Conservation (phyloP, 352 stramenopile species). For the Bremia lactucae region DNA sequence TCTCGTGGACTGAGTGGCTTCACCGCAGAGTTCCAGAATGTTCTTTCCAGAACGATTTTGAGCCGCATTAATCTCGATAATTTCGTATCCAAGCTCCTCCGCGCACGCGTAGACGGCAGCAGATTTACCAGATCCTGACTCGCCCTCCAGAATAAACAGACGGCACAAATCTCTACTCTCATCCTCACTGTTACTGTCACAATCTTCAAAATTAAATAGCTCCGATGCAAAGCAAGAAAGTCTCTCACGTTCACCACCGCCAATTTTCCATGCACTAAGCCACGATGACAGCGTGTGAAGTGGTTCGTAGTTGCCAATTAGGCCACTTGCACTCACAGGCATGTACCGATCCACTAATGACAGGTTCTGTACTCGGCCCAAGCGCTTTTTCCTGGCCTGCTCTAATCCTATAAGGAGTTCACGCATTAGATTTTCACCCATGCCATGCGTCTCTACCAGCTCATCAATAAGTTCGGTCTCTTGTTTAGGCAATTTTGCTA, state of each 20-base stretch:
- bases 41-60: conserved; percentile 61
- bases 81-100: conserved; percentile 68
- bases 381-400: conserved; percentile 30
- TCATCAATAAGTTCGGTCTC: conserved; percentile 39
- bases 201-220: conserved; percentile 53
- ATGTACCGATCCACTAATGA: conserved; percentile 58
- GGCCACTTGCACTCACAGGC: conserved; percentile 38
- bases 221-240: conserved; percentile 46
- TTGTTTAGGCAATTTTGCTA: conserved; percentile 7
- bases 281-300: conserved; percentile 59
- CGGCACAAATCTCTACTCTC: conserved; percentile 49
- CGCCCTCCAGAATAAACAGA: conserved; percentile 64
- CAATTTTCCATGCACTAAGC: conserved; percentile 65
- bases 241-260: conserved; percentile 30
- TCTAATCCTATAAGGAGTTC: conserved; percentile 40
- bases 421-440: conserved; percentile 48
- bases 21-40: conserved; percentile 64
- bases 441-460: conserved; percentile 34
- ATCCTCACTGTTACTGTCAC: conserved; percentile 44
- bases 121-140: conserved; percentile 64
- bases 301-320: conserved; percentile 58
- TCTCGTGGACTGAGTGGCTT: conserved; percentile 74
- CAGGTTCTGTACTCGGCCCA: conserved; percentile 40
- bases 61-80: conserved; percentile 80
- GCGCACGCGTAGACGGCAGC: conserved; percentile 71